Evolutionary conservation across 2,329 filamentous ascomycete species (phyloP), one percentile per base, ranked within the genome.

Genomic region (Trichoderma cornu-damae): DNA sequence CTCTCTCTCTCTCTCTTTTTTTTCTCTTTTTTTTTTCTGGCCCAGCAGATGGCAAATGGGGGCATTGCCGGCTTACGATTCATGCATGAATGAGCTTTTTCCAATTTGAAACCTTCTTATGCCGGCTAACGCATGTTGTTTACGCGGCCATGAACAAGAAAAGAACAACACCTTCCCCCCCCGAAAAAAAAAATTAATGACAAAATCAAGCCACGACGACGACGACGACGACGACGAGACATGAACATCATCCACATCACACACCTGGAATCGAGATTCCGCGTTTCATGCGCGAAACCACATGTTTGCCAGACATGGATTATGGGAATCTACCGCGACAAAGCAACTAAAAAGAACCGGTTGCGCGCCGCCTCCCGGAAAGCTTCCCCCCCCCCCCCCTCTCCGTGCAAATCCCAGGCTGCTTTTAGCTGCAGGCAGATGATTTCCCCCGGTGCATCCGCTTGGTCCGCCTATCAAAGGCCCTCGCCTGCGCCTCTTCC

Each of bases 381-480:
- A 40, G 35, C 35, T 32, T 28, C 48, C 48, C 48, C 37, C 20
- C 37, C 6, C 11, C 16, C 32, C 49, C 26, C 4, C 16, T 18
- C 44, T 18, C 4, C 16, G n/a, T 26, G 16, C 28, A 22, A 43
- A 54, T 35, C 30, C 40, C 40, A 44, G 40, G 40, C 40, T 30
- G 48, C 2, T 20, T 20, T 51, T 51, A 32, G 51, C 42, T 54
- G 51, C 42, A 54, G 51, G 51, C 42, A 42, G 51, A 46, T 54
- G 40, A 54, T 46, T 43, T n/a, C 51, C 51, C 51, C 51, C 51
- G 40, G 40, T 16, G 30, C 51, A 54, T 46, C 51, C 51, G 51
- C 40, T 28, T 37, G 37, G 11, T n/a, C 22, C 40, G 38, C 51
- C 51, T 46, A 54, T 37, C 51, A 54, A 12, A 44, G 51, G 28